These are phyloP conservation scores for Rhizodiscina lignyota DNA, from an alignment of 495 filamentous ascomycete genomes.

Conservation along the genomic window DNA sequence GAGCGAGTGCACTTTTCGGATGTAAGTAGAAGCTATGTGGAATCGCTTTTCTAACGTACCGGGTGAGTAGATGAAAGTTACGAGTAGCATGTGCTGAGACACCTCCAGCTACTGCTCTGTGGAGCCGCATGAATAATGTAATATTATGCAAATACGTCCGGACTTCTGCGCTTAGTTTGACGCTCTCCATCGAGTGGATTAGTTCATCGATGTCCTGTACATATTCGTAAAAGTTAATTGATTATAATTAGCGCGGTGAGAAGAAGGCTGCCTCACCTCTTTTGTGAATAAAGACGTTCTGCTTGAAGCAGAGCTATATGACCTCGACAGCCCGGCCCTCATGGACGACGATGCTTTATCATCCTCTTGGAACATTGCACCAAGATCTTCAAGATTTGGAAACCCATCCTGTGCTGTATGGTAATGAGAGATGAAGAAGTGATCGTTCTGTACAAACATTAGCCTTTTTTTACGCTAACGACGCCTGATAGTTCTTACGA, in stretches of 20 bases:
- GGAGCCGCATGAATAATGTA: slow-evolving; percentile 65
- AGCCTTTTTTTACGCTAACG: slow-evolving; percentile 5
- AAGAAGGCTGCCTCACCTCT: slow-evolving; percentile 5
- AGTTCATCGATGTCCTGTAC: slow-evolving; percentile 28
- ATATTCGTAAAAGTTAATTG: not conserved
- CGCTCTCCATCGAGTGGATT: slow-evolving; percentile 19
- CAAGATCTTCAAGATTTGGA: slow-evolving; percentile 54
- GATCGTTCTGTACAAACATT: slow-evolving; percentile 42
- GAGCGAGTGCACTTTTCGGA: slow-evolving; percentile 51
- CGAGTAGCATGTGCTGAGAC: slow-evolving; percentile 60
- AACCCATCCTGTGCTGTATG: slow-evolving; percentile 60
- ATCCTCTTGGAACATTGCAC: no score
- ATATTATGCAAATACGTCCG: slow-evolving; percentile 72
- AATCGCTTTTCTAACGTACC: slow-evolving; percentile 30
- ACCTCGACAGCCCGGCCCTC: no score
- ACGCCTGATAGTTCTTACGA: no score
- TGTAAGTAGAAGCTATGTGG: slow-evolving; percentile 4
- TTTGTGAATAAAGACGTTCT: not conserved
- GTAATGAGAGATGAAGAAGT: slow-evolving; percentile 77
- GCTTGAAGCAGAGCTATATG: no score
- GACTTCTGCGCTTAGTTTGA: slow-evolving; percentile 46
- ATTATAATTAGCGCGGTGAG: not conserved
- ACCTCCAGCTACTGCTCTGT: slow-evolving; percentile 66
- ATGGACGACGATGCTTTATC: no score
- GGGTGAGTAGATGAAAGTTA: slow-evolving; percentile 51